Evolutionary conservation across 75 land plant species (phyloP), one percentile per base, ranked within the genome.

Genomic region (Pinus albicaulis): DNA sequence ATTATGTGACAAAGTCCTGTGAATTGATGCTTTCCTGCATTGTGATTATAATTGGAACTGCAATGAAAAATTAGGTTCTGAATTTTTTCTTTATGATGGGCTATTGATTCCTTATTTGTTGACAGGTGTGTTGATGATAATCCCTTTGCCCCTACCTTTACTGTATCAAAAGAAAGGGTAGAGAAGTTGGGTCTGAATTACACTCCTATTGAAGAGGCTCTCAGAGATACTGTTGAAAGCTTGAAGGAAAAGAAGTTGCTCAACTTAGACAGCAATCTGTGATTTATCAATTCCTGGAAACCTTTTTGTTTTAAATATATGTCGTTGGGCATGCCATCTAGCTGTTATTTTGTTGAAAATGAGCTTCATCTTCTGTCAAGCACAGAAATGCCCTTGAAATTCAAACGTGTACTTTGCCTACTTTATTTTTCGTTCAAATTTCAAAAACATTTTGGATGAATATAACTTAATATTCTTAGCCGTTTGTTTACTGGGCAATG

Each of bases 151-250:
- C 86, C 86, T 48, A 66, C 64, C 22, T 80, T 26, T 61, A 68
- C 74, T 12, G 74, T 86, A 12, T 84, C 87, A 3, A 82, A 71
- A 65, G 80, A 78, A 57, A 86, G 73, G 74, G 58, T 80, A 19
- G 75, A 84, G 62, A 76, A 76, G 34, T 75, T 91, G 74, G 89
- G 92, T 20, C 66, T 91, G 17, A 63, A 79, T n/a, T 89, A 71
- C 75, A 91, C 77, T 52, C 86, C 93, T 41, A 72, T 82, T 24
- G 83, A 89, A 41, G 76, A 78, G 72, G 81, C 84, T 73, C 77
- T 91, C 52, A 76, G 76, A 66, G 83, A 86, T 34, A 80, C 87
- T 11, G 83, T 89, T 19, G 81, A 81, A 75, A 91, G 93, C 82
- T 82, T 89, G 74, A 74, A 77, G 74, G 89, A 86, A 62, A 91